Percentiles rank a stretch among this genome's conserved stretches.
Evolutionary conservation across 192 early-diverging fungal genomes (phyloP).

Genomic region (Coemansia sp.): DNA sequence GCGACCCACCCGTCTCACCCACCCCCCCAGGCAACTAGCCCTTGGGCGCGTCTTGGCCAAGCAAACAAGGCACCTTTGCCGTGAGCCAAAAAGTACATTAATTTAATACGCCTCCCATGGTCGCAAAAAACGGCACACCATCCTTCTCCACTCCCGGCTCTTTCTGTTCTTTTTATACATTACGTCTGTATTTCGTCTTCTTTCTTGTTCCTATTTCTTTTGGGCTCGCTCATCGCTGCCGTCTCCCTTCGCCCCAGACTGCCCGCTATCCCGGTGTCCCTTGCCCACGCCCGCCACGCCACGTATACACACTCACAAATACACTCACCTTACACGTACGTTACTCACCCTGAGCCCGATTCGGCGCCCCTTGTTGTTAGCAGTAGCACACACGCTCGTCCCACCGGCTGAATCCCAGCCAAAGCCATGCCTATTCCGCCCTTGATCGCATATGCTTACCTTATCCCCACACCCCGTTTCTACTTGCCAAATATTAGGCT

Average conservation of each 20-base stretch:
- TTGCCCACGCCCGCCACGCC: background rate
- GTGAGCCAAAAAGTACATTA: constrained; percentile 9
- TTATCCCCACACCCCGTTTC: background rate
- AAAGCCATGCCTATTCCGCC: background rate
- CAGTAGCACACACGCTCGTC: background rate
- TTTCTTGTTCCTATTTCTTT: constrained; percentile 6
- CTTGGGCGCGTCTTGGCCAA: constrained; percentile 1
- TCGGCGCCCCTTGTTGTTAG: background rate
- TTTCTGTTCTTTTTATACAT: constrained; percentile 9
- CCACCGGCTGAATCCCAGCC: constrained; percentile 1
- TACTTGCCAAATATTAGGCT: background rate
- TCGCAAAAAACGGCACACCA: constrained; percentile 4
- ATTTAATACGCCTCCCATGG: constrained; percentile 11
- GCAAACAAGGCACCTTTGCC: background rate
- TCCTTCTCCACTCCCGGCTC: constrained; percentile 13
- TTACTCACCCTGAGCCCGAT: background rate
- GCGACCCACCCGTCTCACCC: constrained; percentile 11
- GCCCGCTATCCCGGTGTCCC: background rate
- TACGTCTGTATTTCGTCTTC: constrained; percentile 4
- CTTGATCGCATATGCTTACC: constrained; percentile 7
- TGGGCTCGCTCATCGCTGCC: background rate
- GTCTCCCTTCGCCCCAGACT: background rate
- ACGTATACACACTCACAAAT: background rate
- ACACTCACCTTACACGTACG: background rate
- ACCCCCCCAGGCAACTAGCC: constrained; percentile 5